phyloP scores from a whole-genome alignment of 1,139 yeast genomes.

The Kodamaea alishanica region DNA sequence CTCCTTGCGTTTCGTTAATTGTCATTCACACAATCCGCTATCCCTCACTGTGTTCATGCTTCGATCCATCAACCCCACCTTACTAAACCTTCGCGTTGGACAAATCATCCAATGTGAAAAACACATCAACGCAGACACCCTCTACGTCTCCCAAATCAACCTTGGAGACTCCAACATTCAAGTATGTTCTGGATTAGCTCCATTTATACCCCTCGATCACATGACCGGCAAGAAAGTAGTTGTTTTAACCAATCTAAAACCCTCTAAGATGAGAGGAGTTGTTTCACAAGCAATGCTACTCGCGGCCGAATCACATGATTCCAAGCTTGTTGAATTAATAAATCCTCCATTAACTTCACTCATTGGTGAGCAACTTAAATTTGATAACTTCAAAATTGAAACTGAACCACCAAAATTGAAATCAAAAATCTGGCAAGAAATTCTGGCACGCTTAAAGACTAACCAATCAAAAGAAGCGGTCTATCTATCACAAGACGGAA shows the following conservation, averaged over 20 bases:
- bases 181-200: conserved; percentile 60
- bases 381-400: conserved; percentile 19
- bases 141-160: conserved; percentile 50
- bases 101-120: conserved; percentile 35
- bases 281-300: conserved; percentile 57
- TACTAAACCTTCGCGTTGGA: conserved; percentile 42
- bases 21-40: too few species aligned
- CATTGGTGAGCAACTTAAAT: conserved; percentile 30
- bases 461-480: conserved; percentile 26
- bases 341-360: conserved; percentile 19
- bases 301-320: conserved; percentile 37
- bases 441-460: conserved; percentile 26
- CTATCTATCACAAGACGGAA: conserved; percentile 14
- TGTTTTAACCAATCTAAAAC: conserved; percentile 83
- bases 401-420: conserved; percentile 28
- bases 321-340: conserved; percentile 21
- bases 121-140: conserved; percentile 52
- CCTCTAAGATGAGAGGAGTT: conserved; percentile 91
- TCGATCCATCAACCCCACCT: conserved; percentile 11
- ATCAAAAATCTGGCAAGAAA: conserved; percentile 31
- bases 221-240: conserved; percentile 82
- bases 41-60: too few species aligned
- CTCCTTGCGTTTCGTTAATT: too few species aligned
- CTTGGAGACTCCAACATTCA: conserved; percentile 27
- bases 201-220: conserved; percentile 70